Evolutionary conservation across 305 asterid species (phyloP), one percentile per base, ranked within the genome.

Genomic region (Caryopteris hybrid): DNA sequence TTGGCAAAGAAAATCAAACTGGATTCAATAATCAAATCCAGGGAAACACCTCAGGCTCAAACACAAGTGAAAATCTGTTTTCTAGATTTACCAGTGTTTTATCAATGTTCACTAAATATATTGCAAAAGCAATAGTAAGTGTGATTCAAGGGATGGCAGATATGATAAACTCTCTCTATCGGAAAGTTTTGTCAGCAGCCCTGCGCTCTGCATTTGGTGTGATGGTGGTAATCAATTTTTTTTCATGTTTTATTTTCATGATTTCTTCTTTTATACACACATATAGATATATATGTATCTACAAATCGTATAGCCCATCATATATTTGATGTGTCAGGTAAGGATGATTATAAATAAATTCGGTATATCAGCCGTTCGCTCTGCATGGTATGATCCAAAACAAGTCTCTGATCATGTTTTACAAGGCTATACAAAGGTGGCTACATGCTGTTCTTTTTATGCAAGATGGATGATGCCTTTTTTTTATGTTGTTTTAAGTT

Each of bases 391-490:
- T 63, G 92, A 91, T 75, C 62, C 97, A 22, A 85, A 75, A 20
- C 89, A 89, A 83, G 89, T 91, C 43, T 85, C 89, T 12, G 99
- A 94, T 72, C 86, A 83, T 68, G 80, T 86, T 72, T 21, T 87
- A 66, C 89, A 82, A 78, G 92, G 98, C 68, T 89, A 94, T 64
- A 92, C 95, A 68, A 91, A 87, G 93, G 99, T 94, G 79, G 78
- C 42, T 56, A 66, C 64, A 53, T 48, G 58, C 50, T 56, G 31
- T 72, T 56, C 45, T 47, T 57, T 22, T 39, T 65, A 18, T 58
- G 34, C 12, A 10, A 63, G 60, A 47, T 42, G 58, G 17, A 38
- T 56, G 14, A 18, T 34, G 6, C 20, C 9, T 18, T 7, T 31
- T 59, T 29, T 61, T 43, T 67, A n/a, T 25, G 4, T 25, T 2